These are phyloP conservation scores for Pleurotus cornucopiae DNA, from an alignment of 768 basidiomycete genomes.

Conservation along the genomic window DNA sequence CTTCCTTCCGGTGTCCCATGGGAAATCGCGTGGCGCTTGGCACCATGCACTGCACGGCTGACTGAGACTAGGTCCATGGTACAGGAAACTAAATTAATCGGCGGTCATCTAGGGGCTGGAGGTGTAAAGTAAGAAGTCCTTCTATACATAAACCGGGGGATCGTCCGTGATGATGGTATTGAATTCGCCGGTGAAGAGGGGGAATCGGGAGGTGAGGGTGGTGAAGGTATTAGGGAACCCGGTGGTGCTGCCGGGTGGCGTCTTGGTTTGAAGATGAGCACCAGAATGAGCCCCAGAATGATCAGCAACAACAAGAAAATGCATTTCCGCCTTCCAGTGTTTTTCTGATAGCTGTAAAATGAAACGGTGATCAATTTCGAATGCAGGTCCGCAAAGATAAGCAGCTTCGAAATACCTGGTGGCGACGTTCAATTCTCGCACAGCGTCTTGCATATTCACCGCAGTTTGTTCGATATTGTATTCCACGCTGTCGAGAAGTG, in stretches of 20 bases:
- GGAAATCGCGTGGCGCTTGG: not conserved
- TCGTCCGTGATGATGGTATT: not conserved
- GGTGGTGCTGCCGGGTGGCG: slow-evolving; percentile 34
- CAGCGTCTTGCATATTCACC: slow-evolving; percentile 76
- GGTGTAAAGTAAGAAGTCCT: slow-evolving; percentile 10
- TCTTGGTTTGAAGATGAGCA: slow-evolving; percentile 91
- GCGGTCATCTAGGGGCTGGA: slow-evolving; percentile 4
- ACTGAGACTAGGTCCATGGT: not conserved
- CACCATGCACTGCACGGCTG: not conserved
- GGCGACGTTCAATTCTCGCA: slow-evolving; percentile 78
- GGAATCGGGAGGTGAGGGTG: slow-evolving; percentile 16
- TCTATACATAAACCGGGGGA: slow-evolving; percentile 8
- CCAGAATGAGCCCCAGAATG: slow-evolving; percentile 82
- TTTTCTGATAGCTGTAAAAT: slow-evolving; percentile 78
- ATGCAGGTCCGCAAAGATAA: slow-evolving; percentile 8
- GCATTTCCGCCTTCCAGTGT: slow-evolving; percentile 87
- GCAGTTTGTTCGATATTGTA: slow-evolving; percentile 96
- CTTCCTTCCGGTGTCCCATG: not conserved
- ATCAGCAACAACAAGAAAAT: slow-evolving; percentile 89
- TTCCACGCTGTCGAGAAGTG: slow-evolving; percentile 92
- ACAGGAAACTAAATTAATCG: not conserved
- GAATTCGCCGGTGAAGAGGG: not conserved
- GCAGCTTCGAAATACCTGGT: slow-evolving; percentile 56
- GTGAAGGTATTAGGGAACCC: slow-evolving; percentile 9
- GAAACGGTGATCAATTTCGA: not conserved